Conservation (phyloP, 257 asterid species). For the Ilex aquifolium region DNA sequence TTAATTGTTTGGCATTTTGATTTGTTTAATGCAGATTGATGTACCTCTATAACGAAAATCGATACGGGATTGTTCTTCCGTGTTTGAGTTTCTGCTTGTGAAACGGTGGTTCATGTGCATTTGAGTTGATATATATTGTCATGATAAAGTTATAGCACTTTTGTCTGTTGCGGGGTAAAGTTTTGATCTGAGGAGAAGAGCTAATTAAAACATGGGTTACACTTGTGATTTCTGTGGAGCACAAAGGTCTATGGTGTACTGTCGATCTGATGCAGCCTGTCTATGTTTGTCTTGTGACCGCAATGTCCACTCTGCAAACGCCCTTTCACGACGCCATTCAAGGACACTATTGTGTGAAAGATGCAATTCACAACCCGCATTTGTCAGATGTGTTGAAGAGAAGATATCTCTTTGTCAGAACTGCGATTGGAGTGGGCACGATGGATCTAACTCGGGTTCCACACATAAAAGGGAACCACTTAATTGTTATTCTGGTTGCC, state of each 20-base stretch:
- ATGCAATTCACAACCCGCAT: constrained; percentile 48
- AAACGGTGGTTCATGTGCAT: too few species aligned
- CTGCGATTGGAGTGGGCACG: constrained; percentile 44
- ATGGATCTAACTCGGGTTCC: constrained; percentile 14
- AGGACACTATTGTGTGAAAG: constrained; percentile 57
- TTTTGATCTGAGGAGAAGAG: not conserved
- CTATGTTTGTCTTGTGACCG: constrained; percentile 68
- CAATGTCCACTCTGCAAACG: constrained; percentile 63
- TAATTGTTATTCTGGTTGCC: constrained; percentile 57
- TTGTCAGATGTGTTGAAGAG: constrained; percentile 42
- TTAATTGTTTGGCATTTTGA: too few species aligned
- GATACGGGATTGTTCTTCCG: too few species aligned
- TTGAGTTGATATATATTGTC: too few species aligned
- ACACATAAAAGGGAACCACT: constrained; percentile 38
- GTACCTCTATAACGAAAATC: too few species aligned
- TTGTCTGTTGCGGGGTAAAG: not conserved
- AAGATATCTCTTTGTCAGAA: constrained; percentile 56
- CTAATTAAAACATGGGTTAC: constrained; percentile 26
- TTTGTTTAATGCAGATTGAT: too few species aligned
- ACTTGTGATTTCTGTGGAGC: constrained; percentile 59
- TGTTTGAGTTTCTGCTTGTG: too few species aligned
- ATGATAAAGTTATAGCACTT: not conserved
- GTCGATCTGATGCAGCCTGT: constrained; percentile 54
- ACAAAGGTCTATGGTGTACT: constrained; percentile 51
- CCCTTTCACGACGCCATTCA: constrained; percentile 54